A percentile compares a stretch with the other conserved stretches of the same genome.
Evolutionary conservation across 768 basidiomycete genomes (phyloP).

Genomic region (Termitomyces sp.): DNA sequence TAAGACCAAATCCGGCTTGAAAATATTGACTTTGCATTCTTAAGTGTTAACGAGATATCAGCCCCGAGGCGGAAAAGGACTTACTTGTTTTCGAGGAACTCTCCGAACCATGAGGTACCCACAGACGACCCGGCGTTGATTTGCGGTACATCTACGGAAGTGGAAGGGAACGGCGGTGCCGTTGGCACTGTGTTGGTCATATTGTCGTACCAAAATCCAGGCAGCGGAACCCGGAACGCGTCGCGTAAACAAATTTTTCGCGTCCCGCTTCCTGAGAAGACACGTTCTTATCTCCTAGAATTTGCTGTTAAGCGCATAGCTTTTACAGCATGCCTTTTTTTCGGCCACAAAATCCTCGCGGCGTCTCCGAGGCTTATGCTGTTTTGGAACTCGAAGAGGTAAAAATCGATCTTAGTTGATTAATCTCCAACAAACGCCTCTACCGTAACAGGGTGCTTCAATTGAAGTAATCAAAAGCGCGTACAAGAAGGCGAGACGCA

Average conservation of each 20-base stretch:
- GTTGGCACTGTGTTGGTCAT: not conserved
- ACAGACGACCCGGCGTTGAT: conserved; percentile 9
- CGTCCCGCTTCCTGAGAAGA: conserved; percentile 13
- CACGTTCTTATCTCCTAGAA: conserved; percentile 1
- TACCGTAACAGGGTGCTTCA: conserved; percentile 46
- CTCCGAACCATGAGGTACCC: conserved; percentile 27
- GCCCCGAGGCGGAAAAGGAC: conserved; percentile 19
- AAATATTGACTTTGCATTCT: conserved; percentile 79
- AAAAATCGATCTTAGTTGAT: conserved; percentile 4
- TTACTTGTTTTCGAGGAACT: conserved; percentile 62
- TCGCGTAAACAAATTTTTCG: conserved; percentile 17
- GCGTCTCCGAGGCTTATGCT: conserved; percentile 27
- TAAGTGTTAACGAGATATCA: conserved; percentile 2
- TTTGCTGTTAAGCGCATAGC: not conserved
- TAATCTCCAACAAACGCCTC: not conserved
- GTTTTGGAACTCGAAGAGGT: conserved; percentile 54
- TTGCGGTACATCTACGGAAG: conserved; percentile 6
- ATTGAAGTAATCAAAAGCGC: conserved; percentile 60
- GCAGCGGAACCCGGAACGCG: conserved; percentile 15
- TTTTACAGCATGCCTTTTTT: conserved; percentile 2
- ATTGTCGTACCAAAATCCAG: not conserved
- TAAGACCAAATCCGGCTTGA: conserved; percentile 95
- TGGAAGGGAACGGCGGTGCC: not conserved
- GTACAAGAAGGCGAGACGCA: conserved; percentile 58
- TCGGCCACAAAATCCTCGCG: conserved; percentile 2